These are phyloP conservation scores for Plectosphaerella plurivora DNA, from an alignment of 2,329 filamentous ascomycete species.

Conservation along the genomic window DNA sequence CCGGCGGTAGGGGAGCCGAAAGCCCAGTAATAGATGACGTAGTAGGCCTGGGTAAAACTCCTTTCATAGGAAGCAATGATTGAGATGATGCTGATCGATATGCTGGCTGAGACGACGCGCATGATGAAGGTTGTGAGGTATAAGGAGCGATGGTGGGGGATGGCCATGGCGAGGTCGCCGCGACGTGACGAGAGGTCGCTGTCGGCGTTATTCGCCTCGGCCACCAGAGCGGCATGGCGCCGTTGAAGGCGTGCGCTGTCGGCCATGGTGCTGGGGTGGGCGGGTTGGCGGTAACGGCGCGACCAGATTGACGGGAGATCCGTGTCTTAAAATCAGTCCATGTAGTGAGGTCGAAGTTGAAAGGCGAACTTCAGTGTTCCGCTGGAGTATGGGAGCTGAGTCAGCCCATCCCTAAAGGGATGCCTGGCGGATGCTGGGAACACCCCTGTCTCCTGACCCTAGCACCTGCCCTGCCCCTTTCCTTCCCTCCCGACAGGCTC, in stretches of 20 bases:
- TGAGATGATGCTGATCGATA: slow-evolving; percentile 4
- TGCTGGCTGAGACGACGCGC: slow-evolving; percentile 6
- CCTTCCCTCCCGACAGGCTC: no score
- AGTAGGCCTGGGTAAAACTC: background rate
- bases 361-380: no score
- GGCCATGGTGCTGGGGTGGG: slow-evolving; percentile 6
- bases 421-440: no score
- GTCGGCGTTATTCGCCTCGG: background rate
- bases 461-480: no score
- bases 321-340: no score
- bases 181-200: slow-evolving; percentile 1
- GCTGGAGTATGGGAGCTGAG: no score
- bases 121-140: slow-evolving; percentile 7
- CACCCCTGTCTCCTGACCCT: no score
- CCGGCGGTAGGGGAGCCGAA: slow-evolving; percentile 4
- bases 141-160: slow-evolving; percentile 11
- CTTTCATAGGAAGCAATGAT: background rate
- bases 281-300: no score
- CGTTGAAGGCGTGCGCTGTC: slow-evolving; percentile 5
- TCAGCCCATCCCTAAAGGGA: no score
- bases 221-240: slow-evolving; percentile 2
- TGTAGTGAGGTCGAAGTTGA: no score
- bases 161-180: slow-evolving; percentile 10
- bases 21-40: background rate
- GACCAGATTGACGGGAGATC: no score